Conservation (phyloP, 2,329 filamentous ascomycete species). For the Botryotinia narcissicola region DNA sequence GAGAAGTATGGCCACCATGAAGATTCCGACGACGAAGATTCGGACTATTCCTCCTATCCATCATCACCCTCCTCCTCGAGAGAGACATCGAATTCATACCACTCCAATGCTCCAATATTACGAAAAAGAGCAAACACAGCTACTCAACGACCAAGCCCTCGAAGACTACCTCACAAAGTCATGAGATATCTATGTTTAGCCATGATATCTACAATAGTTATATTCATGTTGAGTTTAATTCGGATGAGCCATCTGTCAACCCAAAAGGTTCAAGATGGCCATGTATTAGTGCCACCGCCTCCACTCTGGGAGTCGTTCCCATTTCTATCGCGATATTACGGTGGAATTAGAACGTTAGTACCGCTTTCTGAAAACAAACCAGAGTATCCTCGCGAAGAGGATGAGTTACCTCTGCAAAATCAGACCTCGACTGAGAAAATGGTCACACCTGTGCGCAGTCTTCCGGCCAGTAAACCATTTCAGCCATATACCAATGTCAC, state of each 20-base stretch:
- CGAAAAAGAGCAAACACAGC: constrained; percentile 29
- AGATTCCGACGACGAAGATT: constrained; percentile 48
- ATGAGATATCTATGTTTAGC: constrained; percentile 75
- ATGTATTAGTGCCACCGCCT: constrained; percentile 60
- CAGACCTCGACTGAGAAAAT: constrained; percentile 35
- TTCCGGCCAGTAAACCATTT: constrained; percentile 56
- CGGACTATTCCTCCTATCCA: constrained; percentile 41
- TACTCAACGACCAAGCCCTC: constrained; percentile 24
- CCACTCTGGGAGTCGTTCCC: constrained; percentile 79
- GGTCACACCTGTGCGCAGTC: constrained; percentile 40
- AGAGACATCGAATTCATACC: constrained; percentile 36
- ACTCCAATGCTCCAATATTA: constrained; percentile 36
- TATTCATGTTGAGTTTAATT: constrained; percentile 75
- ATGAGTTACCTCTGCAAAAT: constrained; percentile 52
- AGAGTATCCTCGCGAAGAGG: constrained; percentile 72
- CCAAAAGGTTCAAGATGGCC: constrained; percentile 53
- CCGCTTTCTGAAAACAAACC: constrained; percentile 64
- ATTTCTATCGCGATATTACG: constrained; percentile 86
- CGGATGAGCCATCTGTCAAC: constrained; percentile 72
- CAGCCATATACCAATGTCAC: constrained; percentile 58
- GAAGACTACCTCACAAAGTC: constrained; percentile 63
- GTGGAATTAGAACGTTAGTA: constrained; percentile 73
- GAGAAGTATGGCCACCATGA: constrained; percentile 34
- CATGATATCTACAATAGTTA: constrained; percentile 64
- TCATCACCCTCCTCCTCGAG: constrained; percentile 35